Evolutionary conservation across 495 filamentous ascomycete species (phyloP).

Genomic region (Daldinia caldariorum): DNA sequence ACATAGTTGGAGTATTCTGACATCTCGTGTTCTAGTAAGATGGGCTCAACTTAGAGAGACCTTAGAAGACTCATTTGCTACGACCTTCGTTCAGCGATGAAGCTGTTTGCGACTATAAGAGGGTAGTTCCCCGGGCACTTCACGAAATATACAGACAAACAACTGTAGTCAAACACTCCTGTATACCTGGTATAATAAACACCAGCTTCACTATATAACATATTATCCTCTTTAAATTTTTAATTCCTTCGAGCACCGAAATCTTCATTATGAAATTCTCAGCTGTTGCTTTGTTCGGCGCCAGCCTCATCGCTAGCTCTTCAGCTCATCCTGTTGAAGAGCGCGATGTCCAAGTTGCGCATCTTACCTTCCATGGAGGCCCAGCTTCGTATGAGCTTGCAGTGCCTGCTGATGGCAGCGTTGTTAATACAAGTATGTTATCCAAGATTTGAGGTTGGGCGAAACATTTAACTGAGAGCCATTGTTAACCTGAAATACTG

Average conservation of each 20-base stretch:
- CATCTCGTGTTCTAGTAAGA: constrained; percentile 26
- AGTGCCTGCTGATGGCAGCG: constrained; percentile 33
- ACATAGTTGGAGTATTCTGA: not conserved
- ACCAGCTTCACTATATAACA: not conserved
- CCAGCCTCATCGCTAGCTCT: constrained; percentile 36
- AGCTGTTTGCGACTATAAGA: constrained; percentile 20
- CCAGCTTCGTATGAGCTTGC: constrained; percentile 42
- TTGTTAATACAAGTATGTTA: constrained; percentile 34
- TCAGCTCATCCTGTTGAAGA: constrained; percentile 28
- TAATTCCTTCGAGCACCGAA: not conserved
- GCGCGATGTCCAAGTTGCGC: constrained; percentile 20
- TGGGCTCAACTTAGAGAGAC: not conserved
- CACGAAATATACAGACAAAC: not conserved
- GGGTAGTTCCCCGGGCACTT: not conserved
- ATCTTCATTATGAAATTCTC: constrained; percentile 38
- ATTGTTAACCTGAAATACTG: constrained; percentile 4
- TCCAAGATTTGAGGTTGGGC: not conserved
- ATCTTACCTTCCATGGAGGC: constrained; percentile 43
- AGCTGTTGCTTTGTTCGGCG: constrained; percentile 22
- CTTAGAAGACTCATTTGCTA: not conserved
- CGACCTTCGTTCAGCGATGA: not conserved
- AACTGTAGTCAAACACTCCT: constrained; percentile 3
- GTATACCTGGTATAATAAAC: not conserved
- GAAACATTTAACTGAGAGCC: not conserved
- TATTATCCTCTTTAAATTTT: not conserved